Evolutionary conservation across 148 eudicot species (phyloP), one percentile per base, ranked within the genome.

Genomic region (Nyssa sinensis): DNA sequence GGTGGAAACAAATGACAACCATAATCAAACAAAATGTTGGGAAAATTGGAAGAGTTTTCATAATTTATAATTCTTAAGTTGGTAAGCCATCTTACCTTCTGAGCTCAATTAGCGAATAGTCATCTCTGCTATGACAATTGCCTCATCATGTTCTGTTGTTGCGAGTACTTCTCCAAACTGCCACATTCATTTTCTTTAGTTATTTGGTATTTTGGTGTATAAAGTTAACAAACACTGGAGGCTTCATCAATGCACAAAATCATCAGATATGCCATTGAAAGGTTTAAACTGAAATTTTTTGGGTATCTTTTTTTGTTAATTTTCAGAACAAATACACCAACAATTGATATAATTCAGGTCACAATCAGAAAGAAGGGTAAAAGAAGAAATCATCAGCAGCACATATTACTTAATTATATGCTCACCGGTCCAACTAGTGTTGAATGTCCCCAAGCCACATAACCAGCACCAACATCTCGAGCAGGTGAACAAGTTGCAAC

Each of bases 401-500:
- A 53, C 0, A 47, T 69, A 49, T 1, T 23, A 34, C 32, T 49
- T 5, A 63, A 31, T 27, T n/a, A 57, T 66, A 64, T 23, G 83
- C 95, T 88, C 81, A 93, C 97, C 6, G 95, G 97, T 79, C 97
- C 97, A 72, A 93, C 77, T 10, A 93, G 95, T 33, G 93, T 88
- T 47, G 97, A 93, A 79, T 90, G 97, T 7, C 97, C 97, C 97
- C 97, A 93, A 67, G 97, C 93, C 29, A 90, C 86, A 78, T 93
- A 93, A 77, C 97, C 95, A 82, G 93, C 91, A 68, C 79, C 79
- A 71, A 68, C 79, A 77, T 90, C 95, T 67, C 97, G 90, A 51
- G 97, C 95, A 81, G 97, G 97, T 39, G 97, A 87, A 77, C 97
- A 93, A 66, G 93, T 90, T 69, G 95, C 97, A 66, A 93, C 93